Base-by-base conservation (phyloP, 2,329 filamentous ascomycete genomes). In the Fusarium sublunatum region DNA sequence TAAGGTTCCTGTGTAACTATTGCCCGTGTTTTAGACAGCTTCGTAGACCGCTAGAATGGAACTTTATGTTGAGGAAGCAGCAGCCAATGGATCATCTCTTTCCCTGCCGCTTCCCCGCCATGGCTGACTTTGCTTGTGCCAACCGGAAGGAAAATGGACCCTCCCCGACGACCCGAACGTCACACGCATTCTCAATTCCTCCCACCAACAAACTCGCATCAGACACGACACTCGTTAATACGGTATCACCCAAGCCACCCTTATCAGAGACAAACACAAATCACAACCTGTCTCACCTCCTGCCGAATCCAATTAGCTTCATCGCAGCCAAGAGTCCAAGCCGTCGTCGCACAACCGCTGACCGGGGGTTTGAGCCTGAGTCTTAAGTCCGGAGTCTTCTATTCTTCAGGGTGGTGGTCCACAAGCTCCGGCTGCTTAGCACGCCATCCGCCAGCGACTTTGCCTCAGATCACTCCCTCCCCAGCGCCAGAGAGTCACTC, bases 381-480 rank as follows among this genome's bases (percentile, higher is more conserved):
- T 56, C 56, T 57, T 19, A 19, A 19, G 19, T 19, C 19, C 3
- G 19, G 19, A 19, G 19, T 19, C 19, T 19, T 19, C 19, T 19
- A 19, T 19, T 19, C 19, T 53, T 46, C 34, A 55, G 45, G 58
- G 65, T 67, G 58, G 65, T 67, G 67, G 65, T 63, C 50, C 65
- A 59, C 50, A 50, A 58, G 46, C 51, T 62, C 32, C 34, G 49
- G 56, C 56, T 61, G 48, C 54, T 56, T 65, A 70, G 69, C 69
- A 71, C 69, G 69, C 69, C 69, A 71, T 71, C 69, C 63, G 50
- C 60, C 64, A 57, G 57, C 61, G 41, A 60, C 69, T 60, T 71
- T 70, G 69, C 69, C 69, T 71, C 67, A 69, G 59, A 68, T 61
- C 62, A 55, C 48, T 45, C 57, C 61, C 9, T 4, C 31, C 62